phyloP scores from a whole-genome alignment of 2,329 filamentous ascomycete species.

The Fusarium bulbicola region DNA sequence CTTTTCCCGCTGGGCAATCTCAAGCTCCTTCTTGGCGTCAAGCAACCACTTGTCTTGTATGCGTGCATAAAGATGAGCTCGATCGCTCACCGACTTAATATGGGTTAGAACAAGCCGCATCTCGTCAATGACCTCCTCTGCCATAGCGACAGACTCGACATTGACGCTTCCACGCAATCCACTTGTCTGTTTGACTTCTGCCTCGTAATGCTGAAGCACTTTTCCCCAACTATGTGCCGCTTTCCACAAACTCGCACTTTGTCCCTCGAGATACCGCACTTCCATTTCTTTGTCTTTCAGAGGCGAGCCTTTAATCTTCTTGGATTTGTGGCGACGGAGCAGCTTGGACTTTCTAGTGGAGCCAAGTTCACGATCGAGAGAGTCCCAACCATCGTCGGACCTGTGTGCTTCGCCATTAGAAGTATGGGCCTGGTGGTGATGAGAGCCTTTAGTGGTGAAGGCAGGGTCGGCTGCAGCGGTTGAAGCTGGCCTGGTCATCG shows the following conservation, averaged over 20 bases:
- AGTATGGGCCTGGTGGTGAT: neutral
- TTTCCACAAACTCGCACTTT: neutral
- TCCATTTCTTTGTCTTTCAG: neutral
- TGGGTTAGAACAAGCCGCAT: neutral
- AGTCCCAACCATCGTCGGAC: neutral
- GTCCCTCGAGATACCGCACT: neutral
- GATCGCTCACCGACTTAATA: neutral
- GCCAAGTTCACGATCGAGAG: too few relatives aligned
- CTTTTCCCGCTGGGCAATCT: neutral
- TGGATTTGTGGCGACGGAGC: neutral
- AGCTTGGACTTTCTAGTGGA: neutral
- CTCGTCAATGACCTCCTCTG: neutral
- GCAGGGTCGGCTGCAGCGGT: neutral
- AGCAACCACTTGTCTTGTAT: neutral
- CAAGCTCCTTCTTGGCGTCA: neutral
- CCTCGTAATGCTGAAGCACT: neutral
- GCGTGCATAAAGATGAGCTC: neutral
- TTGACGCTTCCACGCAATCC: too few relatives aligned
- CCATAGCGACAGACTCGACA: neutral
- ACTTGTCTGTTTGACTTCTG: neutral
- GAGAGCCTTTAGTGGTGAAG: neutral
- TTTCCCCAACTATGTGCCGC: neutral
- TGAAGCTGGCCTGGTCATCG: neutral
- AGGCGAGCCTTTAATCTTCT: neutral
- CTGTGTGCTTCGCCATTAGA: neutral